Evolutionary conservation across 805 yeast genomes (phyloP).

Genomic region (Cyberlindnera meyerae): DNA sequence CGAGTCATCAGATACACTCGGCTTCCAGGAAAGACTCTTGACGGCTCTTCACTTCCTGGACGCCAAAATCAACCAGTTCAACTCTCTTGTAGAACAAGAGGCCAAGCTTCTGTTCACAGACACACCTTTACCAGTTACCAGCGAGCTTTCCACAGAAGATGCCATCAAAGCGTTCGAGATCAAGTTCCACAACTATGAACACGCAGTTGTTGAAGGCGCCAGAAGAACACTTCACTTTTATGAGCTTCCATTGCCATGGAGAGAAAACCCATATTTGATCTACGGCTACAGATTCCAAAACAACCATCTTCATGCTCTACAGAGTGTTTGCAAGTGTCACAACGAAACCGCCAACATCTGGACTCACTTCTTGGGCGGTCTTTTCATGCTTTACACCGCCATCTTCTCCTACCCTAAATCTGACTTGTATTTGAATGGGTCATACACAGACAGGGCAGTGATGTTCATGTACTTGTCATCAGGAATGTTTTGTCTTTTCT

Average conservation of each 20-base stretch:
- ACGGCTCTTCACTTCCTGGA: slow-evolving; percentile 36
- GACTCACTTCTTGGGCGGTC: slow-evolving; percentile 78
- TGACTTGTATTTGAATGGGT: slow-evolving; percentile 38
- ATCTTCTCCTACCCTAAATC: slow-evolving; percentile 61
- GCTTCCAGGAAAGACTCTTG: slow-evolving; percentile 29
- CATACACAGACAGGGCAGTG: slow-evolving; percentile 41
- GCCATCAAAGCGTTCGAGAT: slow-evolving; percentile 26
- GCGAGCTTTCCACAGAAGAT: slow-evolving; percentile 13
- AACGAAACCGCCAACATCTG: slow-evolving; percentile 92
- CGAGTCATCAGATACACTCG: slow-evolving; percentile 19
- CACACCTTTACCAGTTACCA: neutral
- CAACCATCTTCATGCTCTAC: slow-evolving; percentile 53
- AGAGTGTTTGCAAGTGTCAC: slow-evolving; percentile 60
- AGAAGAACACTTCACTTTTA: slow-evolving; percentile 63
- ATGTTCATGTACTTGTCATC: slow-evolving; percentile 65
- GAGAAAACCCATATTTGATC: slow-evolving; percentile 82
- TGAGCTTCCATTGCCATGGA: slow-evolving; percentile 88
- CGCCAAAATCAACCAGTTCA: slow-evolving; percentile 36
- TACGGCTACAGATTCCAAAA: slow-evolving; percentile 81
- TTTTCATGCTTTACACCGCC: slow-evolving; percentile 51
- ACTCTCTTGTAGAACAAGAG: slow-evolving; percentile 28
- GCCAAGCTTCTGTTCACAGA: slow-evolving; percentile 17
- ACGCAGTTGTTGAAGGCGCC: slow-evolving; percentile 39
- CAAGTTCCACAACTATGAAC: slow-evolving; percentile 42
- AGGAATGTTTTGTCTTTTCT: slow-evolving; percentile 68